Base-by-base conservation (phyloP, 192 early-diverging fungal species). In the Cladochytrium replicatum region DNA sequence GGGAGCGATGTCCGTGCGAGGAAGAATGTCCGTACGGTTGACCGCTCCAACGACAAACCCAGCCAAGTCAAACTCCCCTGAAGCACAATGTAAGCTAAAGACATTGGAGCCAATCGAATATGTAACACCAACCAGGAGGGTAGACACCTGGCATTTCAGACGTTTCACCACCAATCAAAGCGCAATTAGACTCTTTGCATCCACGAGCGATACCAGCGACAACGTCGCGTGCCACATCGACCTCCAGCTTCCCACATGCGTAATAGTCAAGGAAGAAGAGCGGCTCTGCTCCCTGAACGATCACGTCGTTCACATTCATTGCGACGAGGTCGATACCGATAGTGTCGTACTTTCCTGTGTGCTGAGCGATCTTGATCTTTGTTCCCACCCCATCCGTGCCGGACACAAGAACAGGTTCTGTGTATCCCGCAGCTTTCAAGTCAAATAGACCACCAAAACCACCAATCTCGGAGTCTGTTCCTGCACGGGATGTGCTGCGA, bases 111-210 rank as follows among this genome's bases (percentile, higher is more conserved):
- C 21, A 48, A 44, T n/a, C 26, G 7, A 11, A n/a, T 6, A 6
- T 8, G 7, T 0, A 42, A 52, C 87, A 87, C 54, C 86, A 87
- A 22, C 89, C 91, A 40, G 64, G 55, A 22, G 75, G 57, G 57
- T 97, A 99, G 53, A 99, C 76, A 38, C 93, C 92, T 8, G 96
- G 96, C 96, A 99, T 99, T 59, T 99, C 96, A 6, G 96, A 88
- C 17, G 96, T 99, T 71, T 99, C 96, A 26, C 96, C 96, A 51
- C 96, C 96, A 48, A 99, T 80, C 47, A 99, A 81, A 32, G 96
- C 96, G 48, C 89, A 92, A 15, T 87, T 87, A 3, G 91, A 75
- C 49, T 91, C 69, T 28, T 77, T 55, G 66, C 96, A 99, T 5
- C 93, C 96, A n/a, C 82, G 77, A 23, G 88, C 93, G 37, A 99